Conservation (phyloP, 352 stramenopile genomes). For the Phytophthora colocasiae region DNA sequence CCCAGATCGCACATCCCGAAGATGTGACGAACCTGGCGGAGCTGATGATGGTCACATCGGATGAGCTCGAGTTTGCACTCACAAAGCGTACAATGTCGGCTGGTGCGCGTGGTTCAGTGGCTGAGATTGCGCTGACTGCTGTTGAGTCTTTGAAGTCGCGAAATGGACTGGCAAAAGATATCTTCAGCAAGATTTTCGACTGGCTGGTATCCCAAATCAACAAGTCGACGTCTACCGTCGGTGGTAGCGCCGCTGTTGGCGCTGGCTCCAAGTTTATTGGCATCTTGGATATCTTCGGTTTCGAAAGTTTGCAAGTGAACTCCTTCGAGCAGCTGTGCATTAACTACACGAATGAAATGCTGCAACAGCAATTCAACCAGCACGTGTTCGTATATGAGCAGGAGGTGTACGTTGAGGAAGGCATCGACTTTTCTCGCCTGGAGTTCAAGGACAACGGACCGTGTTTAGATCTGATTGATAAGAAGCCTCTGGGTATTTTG, state of each 20-base stretch:
- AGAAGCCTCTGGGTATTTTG: conserved; percentile 93
- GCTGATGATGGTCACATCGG: conserved; percentile 86
- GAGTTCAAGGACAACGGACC: conserved; percentile 95
- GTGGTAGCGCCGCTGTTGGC: conserved; percentile 20
- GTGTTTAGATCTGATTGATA: conserved; percentile 94
- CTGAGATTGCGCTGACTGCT: conserved; percentile 83
- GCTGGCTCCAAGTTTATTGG: conserved; percentile 89
- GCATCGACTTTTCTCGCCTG: conserved; percentile 92
- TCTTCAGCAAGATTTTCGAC: conserved; percentile 97
- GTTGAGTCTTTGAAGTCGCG: conserved; percentile 88
- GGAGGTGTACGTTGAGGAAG: conserved; percentile 97
- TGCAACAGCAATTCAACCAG: conserved; percentile 96
- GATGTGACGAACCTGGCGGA: conserved; percentile 80
- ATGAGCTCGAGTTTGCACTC: conserved; percentile 89
- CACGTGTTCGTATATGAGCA: conserved; percentile 98
- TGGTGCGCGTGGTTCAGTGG: conserved; percentile 83
- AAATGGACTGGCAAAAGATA: conserved; percentile 96
- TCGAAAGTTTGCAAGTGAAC: conserved; percentile 94
- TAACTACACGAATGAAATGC: conserved; percentile 97
- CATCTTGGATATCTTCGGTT: conserved; percentile 98
- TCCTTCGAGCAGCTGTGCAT: conserved; percentile 97
- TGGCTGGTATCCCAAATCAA: conserved; percentile 97
- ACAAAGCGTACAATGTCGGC: conserved; percentile 91
- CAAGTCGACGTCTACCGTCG: conserved; percentile 83
- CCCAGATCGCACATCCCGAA: conserved; percentile 66